Base-by-base conservation (phyloP, 768 basidiomycete species). In the Termitomyces sp. region DNA sequence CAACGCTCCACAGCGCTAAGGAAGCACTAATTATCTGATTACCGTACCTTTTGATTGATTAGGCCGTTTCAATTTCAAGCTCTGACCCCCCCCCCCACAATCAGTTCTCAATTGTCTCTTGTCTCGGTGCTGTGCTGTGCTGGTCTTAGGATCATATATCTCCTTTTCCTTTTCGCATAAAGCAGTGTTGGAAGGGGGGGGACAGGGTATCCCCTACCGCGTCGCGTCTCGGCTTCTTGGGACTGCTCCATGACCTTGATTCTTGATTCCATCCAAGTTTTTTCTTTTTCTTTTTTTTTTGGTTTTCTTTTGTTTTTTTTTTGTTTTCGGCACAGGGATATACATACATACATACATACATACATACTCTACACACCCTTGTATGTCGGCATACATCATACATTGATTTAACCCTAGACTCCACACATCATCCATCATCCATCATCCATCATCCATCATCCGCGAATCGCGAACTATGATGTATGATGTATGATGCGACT, bases 401-500 rank as follows among this genome's bases (percentile, higher is more conserved):
- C 17, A 14, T 25, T 57, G 46, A 25, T 37, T 31, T 25, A 25
- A 25, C 25, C 25, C 20, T 57, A 14, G 31, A 7, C 10, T 10
- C 17, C 15, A 15, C 34, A 36, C 15, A 17, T 20, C 34, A 47
- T 48, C 25, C 25, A 25, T 25, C 25, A 25, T 25, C 25, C 25
- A 25, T 25, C 25, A 25, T 25, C 25, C 25, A 25, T 25, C 25
- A 25, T 25, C 25, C 57, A 57, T 57, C 46, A 48, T 29, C 57
- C 57, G 57, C 57, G 57, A 57, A 47, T 57, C 57, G 47, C 57
- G 57, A 57, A 57, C 37, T 57, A 49, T 57, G 47, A 49, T 48
- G 47, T 40, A 20, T 20, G 20, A 20, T 20, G 20, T 25, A 25
- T 25, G 25, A 25, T 25, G 25, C 25, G 25, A 25, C 25, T 25